phyloP scores from a whole-genome alignment of 2,329 filamentous ascomycete genomes.

The Pezicula radicicola region DNA sequence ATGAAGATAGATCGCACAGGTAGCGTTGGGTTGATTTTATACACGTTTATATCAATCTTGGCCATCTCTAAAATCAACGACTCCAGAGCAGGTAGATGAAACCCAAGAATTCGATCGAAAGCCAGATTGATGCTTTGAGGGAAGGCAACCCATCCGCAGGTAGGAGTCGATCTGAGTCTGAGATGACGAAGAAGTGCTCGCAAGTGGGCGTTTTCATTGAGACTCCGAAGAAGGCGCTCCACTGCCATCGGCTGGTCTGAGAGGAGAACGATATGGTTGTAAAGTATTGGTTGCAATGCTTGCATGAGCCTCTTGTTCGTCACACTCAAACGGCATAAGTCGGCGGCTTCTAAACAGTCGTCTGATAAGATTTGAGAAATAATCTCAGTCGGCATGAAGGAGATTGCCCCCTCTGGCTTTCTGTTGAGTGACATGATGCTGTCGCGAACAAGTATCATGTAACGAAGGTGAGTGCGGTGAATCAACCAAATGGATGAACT shows the following conservation, averaged over 20 bases:
- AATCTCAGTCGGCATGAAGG: background rate
- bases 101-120: constrained; percentile 1
- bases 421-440: background rate
- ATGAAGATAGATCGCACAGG: background rate
- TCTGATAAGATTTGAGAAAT: background rate
- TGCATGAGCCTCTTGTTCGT: background rate
- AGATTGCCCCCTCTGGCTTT: background rate
- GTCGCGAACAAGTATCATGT: background rate
- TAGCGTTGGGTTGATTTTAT: constrained; percentile 1
- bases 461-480: background rate
- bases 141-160: background rate
- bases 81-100: constrained; percentile 2
- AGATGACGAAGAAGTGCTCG: background rate
- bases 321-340: background rate
- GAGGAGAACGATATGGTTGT: background rate
- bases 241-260: background rate
- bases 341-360: background rate
- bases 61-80: background rate
- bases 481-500: background rate
- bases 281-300: background rate
- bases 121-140: background rate
- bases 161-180: background rate
- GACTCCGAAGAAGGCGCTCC: background rate
- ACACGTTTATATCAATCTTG: background rate
- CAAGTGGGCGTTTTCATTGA: background rate